A percentile compares a stretch with the other conserved stretches of the same genome.
Evolutionary conservation across 345 rosid species (phyloP).

Genomic region (Citrus australasica): DNA sequence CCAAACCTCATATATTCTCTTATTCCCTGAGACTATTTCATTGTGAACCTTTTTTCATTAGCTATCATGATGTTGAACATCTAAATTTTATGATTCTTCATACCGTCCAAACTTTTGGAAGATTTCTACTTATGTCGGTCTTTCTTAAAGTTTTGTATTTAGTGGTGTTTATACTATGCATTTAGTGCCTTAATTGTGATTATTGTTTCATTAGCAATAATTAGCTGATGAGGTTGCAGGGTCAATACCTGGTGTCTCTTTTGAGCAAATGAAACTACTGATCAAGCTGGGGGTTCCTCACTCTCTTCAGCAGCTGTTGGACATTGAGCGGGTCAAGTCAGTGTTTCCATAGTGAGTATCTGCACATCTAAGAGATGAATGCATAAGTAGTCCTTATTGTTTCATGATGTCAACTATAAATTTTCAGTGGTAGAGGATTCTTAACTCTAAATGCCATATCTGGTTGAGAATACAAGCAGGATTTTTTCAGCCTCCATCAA

Average conservation of each 20-base stretch:
- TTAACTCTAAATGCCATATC: not conserved
- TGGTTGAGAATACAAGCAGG: not conserved
- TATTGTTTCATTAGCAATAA: not conserved
- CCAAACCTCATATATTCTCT: not conserved
- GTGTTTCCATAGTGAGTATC: slow-evolving; percentile 86
- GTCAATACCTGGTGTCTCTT: slow-evolving; percentile 82
- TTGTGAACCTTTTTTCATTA: not conserved
- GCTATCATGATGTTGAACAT: not conserved
- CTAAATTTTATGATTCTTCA: not conserved
- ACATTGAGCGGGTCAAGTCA: slow-evolving; percentile 63
- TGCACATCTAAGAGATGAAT: not conserved
- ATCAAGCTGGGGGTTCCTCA: slow-evolving; percentile 89
- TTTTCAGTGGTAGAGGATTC: not conserved
- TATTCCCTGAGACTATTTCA: not conserved
- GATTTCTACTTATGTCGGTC: not conserved
- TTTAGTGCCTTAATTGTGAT: slow-evolving; percentile 1
- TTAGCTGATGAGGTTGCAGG: slow-evolving; percentile 41
- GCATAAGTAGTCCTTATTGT: not conserved
- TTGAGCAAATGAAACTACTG: slow-evolving; percentile 80
- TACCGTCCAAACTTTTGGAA: not conserved
- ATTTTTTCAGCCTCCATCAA: not conserved
- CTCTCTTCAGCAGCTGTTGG: slow-evolving; percentile 68
- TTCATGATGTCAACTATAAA: not conserved
- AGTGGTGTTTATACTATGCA: not conserved
- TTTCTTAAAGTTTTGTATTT: not conserved